Base-by-base conservation (phyloP, 179 eudicot genomes). In the Spinacia oleracea region DNA sequence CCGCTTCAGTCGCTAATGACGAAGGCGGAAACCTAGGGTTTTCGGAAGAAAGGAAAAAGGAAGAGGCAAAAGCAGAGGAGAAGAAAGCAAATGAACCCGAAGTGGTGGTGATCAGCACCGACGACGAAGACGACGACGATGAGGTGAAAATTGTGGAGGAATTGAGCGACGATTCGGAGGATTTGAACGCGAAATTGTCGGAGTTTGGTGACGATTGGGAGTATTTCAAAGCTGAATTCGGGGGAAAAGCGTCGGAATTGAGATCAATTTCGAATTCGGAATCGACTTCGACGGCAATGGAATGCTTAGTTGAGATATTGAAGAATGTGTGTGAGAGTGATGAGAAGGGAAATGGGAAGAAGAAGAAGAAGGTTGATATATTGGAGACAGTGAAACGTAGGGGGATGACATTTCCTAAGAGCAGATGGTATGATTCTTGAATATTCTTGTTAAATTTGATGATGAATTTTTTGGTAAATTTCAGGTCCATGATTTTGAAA, bases 351-450 rank as follows among this genome's bases (percentile, higher is more conserved):
- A 58, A 58, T 58, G 63, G 63, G 5, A 15, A 71, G 0, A 25
- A 50, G 6, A 31, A 31, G 5, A 15, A 71, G 0, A 25, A 50
- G 6, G 38, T 48, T 71, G 74, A 71, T 71, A 27, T 71, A 15
- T 29, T 71, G 59, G 23, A 29, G 58, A 71, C 59, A 2, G 74
- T 31, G 0, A 71, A 46, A 29, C n/a, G 74, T 31, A 46, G 60
- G 34, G 74, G 74, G 25, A 71, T 71, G 40, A 27, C 74, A 31
- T 71, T 71, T 48, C 74, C 74, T 46, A 1, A 4, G 34, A 7
- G 3, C 6, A 70, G 73, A 43, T 55, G 34, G 20, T 70, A n/a
- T 70, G 73, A 5, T 70, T 42, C 32, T 23, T 69, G 72, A 42
- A 0, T 34, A 1, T 65, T 63, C 5, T n/a, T n/a, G n/a, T n/a